Percentiles rank a stretch among this genome's conserved stretches.
Conservation (phyloP, 2,329 filamentous ascomycete genomes). For the Teratosphaeria destructans region DNA sequence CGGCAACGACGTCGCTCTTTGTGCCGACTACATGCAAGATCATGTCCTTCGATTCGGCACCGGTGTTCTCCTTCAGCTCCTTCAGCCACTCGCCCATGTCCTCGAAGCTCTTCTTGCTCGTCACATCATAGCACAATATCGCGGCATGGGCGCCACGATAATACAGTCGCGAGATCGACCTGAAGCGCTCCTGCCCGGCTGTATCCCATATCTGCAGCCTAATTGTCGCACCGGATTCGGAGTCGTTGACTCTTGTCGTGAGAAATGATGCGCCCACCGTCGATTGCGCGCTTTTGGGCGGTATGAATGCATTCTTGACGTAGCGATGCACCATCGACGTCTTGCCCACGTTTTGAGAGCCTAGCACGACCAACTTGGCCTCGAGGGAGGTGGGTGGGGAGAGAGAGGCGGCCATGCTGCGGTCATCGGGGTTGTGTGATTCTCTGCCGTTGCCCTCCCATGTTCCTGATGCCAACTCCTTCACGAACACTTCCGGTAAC, state of each 20-base stretch:
- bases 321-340: constrained; percentile 68
- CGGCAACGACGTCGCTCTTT: constrained; percentile 80
- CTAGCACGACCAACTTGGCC: constrained; percentile 72
- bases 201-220: constrained; percentile 97
- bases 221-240: constrained; percentile 74
- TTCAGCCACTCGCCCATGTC: constrained; percentile 89
- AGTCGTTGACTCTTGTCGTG: constrained; percentile 60
- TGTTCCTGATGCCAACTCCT: not conserved
- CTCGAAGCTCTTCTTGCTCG: constrained; percentile 70
- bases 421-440: not conserved
- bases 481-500: not conserved
- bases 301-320: constrained; percentile 61
- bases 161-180: constrained; percentile 88
- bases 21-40: constrained; percentile 93
- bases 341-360: constrained; percentile 70
- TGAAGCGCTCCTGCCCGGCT: constrained; percentile 88
- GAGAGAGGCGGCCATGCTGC: not conserved
- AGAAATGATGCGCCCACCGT: constrained; percentile 46
- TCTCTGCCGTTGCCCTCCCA: not conserved
- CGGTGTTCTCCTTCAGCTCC: constrained; percentile 43
- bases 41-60: constrained; percentile 44
- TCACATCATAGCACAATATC: constrained; percentile 91
- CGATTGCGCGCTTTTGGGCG: constrained; percentile 36
- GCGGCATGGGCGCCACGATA: constrained; percentile 92
- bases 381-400: constrained; percentile 48